Conservation (phyloP, 805 yeast species). For the Cyberlindnera bimundalis region DNA sequence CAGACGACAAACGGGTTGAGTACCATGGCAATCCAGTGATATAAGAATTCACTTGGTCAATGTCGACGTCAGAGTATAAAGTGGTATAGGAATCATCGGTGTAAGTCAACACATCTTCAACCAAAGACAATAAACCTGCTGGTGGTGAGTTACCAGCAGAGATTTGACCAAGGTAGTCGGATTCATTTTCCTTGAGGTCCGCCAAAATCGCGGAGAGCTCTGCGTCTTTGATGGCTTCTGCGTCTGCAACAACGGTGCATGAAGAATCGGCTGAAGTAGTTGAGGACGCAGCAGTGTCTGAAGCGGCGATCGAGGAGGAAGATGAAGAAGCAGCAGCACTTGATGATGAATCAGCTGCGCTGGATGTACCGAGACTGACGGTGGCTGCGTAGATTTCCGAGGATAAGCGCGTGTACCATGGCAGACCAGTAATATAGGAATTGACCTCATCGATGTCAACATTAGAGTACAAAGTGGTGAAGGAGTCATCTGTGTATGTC, state of each 20-base stretch:
- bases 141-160: constrained; percentile 27
- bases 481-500: constrained; percentile 34
- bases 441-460: constrained; percentile 27
- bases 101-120: constrained; percentile 29
- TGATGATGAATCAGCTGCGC: too few species aligned
- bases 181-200: constrained; percentile 17
- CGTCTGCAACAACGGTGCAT: too few species aligned
- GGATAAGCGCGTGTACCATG: constrained; percentile 30
- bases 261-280: too few species aligned
- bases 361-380: too few species aligned
- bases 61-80: constrained; percentile 27
- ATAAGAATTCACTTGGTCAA: constrained; percentile 23
- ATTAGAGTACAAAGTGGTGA: constrained; percentile 29
- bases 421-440: constrained; percentile 29
- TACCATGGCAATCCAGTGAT: constrained; percentile 34
- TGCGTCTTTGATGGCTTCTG: too few species aligned
- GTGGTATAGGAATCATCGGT: constrained; percentile 35
- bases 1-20: constrained; percentile 18
- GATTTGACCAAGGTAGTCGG: constrained; percentile 22
- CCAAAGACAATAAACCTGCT: constrained; percentile 26
- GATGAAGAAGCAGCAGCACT: too few species aligned
- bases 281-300: too few species aligned
- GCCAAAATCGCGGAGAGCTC: constrained; percentile 10
- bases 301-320: too few species aligned
- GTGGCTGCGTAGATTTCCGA: too few species aligned